phyloP scores from a whole-genome alignment of 1,139 yeast species.

The Geotrichum restrictum region DNA sequence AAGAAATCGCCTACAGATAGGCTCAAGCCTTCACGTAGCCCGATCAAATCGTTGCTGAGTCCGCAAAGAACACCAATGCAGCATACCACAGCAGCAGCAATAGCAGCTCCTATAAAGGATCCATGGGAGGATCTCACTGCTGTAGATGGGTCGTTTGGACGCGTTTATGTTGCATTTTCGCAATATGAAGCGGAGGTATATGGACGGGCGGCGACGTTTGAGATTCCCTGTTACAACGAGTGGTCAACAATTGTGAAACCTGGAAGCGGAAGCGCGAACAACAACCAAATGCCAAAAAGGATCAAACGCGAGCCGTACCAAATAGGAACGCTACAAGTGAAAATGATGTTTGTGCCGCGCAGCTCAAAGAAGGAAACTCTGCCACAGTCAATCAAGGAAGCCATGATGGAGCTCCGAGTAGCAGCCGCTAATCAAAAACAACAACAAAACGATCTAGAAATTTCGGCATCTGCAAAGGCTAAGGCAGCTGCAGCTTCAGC shows the following conservation, averaged over 20 bases:
- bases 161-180: slow-evolving; percentile 63
- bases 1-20: slow-evolving; percentile 34
- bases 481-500: not conserved
- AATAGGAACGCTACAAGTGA: slow-evolving; percentile 61
- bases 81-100: too few relatives aligned
- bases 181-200: slow-evolving; percentile 55
- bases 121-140: slow-evolving; percentile 42
- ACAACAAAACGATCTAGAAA: not conserved
- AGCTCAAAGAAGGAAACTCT: slow-evolving; percentile 46
- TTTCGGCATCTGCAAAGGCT: not conserved
- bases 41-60: not conserved
- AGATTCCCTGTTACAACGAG: slow-evolving; percentile 68
- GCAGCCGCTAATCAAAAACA: slow-evolving; percentile 3
- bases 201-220: slow-evolving; percentile 51
- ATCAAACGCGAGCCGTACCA: slow-evolving; percentile 49
- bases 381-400: slow-evolving; percentile 53
- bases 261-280: too few relatives aligned
- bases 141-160: slow-evolving; percentile 82
- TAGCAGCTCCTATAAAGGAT: slow-evolving; percentile 37
- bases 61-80: not conserved
- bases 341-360: slow-evolving; percentile 67
- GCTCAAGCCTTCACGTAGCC: slow-evolving; percentile 5
- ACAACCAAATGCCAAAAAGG: slow-evolving; percentile 48
- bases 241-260: slow-evolving; percentile 54
- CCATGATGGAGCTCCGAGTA: slow-evolving; percentile 28